These are phyloP conservation scores for Styphnolobium japonicum DNA, from an alignment of 306 rosid species.

Conservation along the genomic window DNA sequence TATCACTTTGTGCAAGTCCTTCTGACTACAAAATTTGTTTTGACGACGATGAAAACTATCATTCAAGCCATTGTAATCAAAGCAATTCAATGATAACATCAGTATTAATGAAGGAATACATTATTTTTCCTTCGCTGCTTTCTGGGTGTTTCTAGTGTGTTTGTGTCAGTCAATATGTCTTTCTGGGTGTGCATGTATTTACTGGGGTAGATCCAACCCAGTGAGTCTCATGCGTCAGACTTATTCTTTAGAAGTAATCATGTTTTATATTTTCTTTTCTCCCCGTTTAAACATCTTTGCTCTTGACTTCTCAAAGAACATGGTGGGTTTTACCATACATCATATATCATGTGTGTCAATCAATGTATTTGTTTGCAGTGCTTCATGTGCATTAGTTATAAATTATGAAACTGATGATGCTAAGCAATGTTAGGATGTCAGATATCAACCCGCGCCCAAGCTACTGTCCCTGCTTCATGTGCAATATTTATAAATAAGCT, in stretches of 20 bases:
- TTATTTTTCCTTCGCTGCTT: background rate
- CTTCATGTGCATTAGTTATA: background rate
- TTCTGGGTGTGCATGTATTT: background rate
- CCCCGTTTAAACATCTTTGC: background rate
- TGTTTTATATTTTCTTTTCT: background rate
- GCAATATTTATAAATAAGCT: conserved; percentile 5
- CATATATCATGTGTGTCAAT: background rate
- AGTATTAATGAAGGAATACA: background rate
- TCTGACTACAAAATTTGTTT: background rate
- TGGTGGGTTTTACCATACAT: background rate
- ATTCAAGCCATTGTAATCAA: conserved; percentile 8
- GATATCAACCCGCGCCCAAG: background rate
- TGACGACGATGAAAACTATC: conserved; percentile 5
- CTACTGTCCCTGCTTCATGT: background rate
- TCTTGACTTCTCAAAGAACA: background rate
- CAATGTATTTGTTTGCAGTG: background rate
- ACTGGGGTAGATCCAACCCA: background rate
- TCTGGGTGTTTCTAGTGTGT: background rate
- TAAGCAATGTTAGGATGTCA: background rate
- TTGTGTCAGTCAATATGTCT: background rate
- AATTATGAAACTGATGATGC: background rate
- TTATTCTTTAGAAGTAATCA: background rate
- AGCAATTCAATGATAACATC: background rate
- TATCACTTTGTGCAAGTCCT: background rate
- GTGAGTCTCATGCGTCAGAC: background rate